Evolutionary conservation across 2,329 filamentous ascomycete genomes (phyloP).

Genomic region (Pyrenophora tritici-repentis): DNA sequence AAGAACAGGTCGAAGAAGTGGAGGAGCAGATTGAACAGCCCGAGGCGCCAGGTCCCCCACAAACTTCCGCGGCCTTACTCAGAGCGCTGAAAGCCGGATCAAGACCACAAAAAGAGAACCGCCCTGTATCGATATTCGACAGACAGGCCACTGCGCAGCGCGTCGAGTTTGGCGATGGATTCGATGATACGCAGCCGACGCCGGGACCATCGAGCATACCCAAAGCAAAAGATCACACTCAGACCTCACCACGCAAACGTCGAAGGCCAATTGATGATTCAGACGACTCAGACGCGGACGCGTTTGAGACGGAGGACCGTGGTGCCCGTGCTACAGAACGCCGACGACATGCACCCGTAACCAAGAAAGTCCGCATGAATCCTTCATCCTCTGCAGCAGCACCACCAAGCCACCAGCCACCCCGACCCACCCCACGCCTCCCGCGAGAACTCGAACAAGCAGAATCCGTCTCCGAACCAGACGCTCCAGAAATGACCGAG

Average conservation of each 20-base stretch:
- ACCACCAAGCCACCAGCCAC: slow-evolving; percentile 40
- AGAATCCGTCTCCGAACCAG: slow-evolving; percentile 29
- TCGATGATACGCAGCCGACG: slow-evolving; percentile 35
- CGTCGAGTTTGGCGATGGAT: slow-evolving; percentile 47
- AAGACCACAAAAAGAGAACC: slow-evolving; percentile 44
- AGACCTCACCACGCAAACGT: slow-evolving; percentile 32
- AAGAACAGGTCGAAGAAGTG: slow-evolving; percentile 4
- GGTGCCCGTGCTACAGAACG: slow-evolving; percentile 41
- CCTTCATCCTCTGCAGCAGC: slow-evolving; percentile 22
- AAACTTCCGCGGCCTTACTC: slow-evolving; percentile 27
- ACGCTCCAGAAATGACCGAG: slow-evolving; percentile 36
- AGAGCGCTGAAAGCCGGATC: slow-evolving; percentile 23
- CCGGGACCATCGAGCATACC: slow-evolving; percentile 28
- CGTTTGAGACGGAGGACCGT: slow-evolving; percentile 51
- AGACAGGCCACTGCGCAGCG: slow-evolving; percentile 47
- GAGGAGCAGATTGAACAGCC: slow-evolving; percentile 17
- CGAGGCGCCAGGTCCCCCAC: slow-evolving; percentile 23
- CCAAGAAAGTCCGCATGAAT: slow-evolving; percentile 34
- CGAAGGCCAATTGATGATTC: slow-evolving; percentile 27
- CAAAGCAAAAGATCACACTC: slow-evolving; percentile 37
- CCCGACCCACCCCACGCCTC: neutral
- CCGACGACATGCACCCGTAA: slow-evolving; percentile 42
- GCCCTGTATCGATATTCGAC: slow-evolving; percentile 45
- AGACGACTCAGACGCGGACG: slow-evolving; percentile 46
- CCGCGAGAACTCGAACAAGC: slow-evolving; percentile 15